Evolutionary conservation across 306 rosid genomes (phyloP).

Genomic region (Malus sylvestris): DNA sequence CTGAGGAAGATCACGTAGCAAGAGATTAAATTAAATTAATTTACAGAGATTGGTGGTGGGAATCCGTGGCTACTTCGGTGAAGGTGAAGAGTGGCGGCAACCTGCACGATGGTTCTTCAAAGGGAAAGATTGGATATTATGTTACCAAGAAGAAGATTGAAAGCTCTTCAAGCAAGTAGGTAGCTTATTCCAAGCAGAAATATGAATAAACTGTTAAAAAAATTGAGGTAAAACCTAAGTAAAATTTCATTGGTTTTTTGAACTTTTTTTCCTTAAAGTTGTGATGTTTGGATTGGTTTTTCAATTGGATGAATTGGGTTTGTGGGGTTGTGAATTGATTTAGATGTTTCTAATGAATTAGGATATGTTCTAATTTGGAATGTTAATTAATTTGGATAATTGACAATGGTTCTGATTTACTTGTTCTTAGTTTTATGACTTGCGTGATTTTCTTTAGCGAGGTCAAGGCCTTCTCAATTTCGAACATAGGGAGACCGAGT

Average conservation of each 20-base stretch:
- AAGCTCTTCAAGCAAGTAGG: constrained; percentile 36
- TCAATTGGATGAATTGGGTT: constrained; percentile 9
- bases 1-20: background rate
- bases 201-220: constrained; percentile 33
- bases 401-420: background rate
- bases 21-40: background rate
- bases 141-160: constrained; percentile 41
- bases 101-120: constrained; percentile 43
- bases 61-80: constrained; percentile 39
- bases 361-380: background rate
- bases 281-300: constrained; percentile 14
- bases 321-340: constrained; percentile 13
- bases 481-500: too few species aligned
- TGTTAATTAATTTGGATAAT: too few species aligned
- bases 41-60: background rate
- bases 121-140: constrained; percentile 42
- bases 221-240: constrained; percentile 48
- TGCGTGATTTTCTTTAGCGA: background rate
- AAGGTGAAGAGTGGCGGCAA: constrained; percentile 36
- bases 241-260: constrained; percentile 8
- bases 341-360: background rate
- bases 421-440: background rate
- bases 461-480: too few species aligned
- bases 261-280: background rate
- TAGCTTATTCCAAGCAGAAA: constrained; percentile 47